phyloP scores from a whole-genome alignment of 2,329 filamentous ascomycete genomes.

The Phaeoacremonium minimum region DNA sequence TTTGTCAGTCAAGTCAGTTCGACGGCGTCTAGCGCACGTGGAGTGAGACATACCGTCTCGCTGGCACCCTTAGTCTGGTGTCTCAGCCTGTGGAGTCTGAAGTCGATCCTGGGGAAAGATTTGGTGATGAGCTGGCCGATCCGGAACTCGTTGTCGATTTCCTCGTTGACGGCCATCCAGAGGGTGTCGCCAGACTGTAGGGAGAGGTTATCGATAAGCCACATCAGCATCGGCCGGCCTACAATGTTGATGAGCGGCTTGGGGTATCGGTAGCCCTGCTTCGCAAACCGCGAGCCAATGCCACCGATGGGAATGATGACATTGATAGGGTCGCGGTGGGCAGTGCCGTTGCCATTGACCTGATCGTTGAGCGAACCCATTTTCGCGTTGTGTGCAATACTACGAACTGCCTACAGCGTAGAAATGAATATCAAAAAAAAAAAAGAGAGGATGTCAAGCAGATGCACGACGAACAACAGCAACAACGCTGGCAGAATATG shows the following conservation, averaged over 20 bases:
- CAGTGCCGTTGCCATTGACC: background rate
- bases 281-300: conserved; percentile 22
- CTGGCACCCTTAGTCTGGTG: conserved; percentile 22
- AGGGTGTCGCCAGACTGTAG: conserved; percentile 17
- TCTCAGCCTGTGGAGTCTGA: conserved; percentile 15
- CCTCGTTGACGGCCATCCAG: conserved; percentile 23
- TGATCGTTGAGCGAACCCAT: conserved; percentile 1
- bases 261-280: conserved; percentile 22
- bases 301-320: conserved; percentile 25
- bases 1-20: background rate
- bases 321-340: conserved; percentile 15
- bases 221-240: conserved; percentile 22
- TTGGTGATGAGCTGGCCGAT: conserved; percentile 20
- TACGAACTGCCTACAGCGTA: too few species aligned
- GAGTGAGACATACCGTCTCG: conserved; percentile 17
- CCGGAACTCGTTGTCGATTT: conserved; percentile 20
- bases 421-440: too few species aligned
- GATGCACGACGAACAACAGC: too few species aligned
- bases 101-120: conserved; percentile 17
- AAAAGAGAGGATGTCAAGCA: too few species aligned
- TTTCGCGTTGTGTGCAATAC: too few species aligned
- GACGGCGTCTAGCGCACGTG: background rate
- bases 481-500: too few species aligned
- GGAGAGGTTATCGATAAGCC: conserved; percentile 22
- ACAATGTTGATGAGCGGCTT: conserved; percentile 26